Conservation (phyloP, 345 rosid genomes). For the Ceriops tagal region DNA sequence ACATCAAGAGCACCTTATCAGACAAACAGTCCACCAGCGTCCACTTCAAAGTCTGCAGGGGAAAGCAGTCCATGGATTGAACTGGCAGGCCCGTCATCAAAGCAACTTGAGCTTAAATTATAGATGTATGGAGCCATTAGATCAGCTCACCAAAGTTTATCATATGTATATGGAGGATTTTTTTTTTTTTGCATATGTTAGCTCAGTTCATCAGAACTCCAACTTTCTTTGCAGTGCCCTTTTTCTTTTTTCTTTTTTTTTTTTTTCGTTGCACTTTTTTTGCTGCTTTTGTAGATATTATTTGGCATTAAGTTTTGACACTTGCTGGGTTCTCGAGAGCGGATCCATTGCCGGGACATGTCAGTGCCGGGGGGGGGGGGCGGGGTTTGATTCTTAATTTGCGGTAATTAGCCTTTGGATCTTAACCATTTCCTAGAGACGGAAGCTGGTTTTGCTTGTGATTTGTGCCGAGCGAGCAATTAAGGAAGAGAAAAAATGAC, state of each 20-base stretch:
- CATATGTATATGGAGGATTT: not conserved
- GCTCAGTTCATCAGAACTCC: not conserved
- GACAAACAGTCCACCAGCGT: slow-evolving; percentile 17
- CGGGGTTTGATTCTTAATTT: too few relatives aligned
- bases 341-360: too few relatives aligned
- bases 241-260: too few relatives aligned
- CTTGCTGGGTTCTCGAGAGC: not conserved
- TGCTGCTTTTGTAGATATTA: not conserved
- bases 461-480: too few relatives aligned
- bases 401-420: too few relatives aligned
- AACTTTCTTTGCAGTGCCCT: not conserved
- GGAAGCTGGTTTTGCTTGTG: too few relatives aligned
- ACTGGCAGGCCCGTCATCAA: slow-evolving; percentile 34
- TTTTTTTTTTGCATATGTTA: not conserved
- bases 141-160: not conserved
- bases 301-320: not conserved
- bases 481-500: too few relatives aligned
- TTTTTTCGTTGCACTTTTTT: too few relatives aligned
- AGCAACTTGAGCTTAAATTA: slow-evolving; percentile 51
- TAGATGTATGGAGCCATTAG: slow-evolving; percentile 10
- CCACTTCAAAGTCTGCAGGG: slow-evolving; percentile 27
- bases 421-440: too few relatives aligned
- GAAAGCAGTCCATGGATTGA: slow-evolving; percentile 12
- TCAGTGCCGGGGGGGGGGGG: too few relatives aligned
- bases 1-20: slow-evolving; percentile 68